Percentiles rank a stretch among this genome's conserved stretches.
Conservation (phyloP, 768 basidiomycete species). For the Suillus fuscotomentosus region DNA sequence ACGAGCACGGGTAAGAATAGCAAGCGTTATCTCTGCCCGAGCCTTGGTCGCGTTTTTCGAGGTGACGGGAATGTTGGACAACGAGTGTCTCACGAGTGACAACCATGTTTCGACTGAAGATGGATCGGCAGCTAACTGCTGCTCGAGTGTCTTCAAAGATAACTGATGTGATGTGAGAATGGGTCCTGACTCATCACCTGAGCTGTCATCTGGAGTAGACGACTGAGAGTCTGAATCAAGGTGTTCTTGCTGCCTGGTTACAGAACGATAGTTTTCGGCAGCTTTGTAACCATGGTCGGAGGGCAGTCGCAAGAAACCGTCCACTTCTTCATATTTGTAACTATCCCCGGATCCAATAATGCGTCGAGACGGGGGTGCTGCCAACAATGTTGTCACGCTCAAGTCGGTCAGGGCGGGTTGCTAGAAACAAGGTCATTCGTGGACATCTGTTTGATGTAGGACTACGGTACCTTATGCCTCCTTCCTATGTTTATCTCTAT, state of each 20-base stretch:
- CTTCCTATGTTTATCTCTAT: slow-evolving; percentile 52
- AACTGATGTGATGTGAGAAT: slow-evolving; percentile 56
- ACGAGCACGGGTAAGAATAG: slow-evolving; percentile 66
- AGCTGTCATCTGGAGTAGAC: slow-evolving; percentile 31
- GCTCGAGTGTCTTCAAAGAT: slow-evolving; percentile 58
- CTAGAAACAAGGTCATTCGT: slow-evolving; percentile 22
- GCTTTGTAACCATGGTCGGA: slow-evolving; percentile 33
- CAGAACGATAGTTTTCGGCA: slow-evolving; percentile 52
- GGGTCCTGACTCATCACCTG: slow-evolving; percentile 33
- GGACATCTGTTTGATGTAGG: slow-evolving; percentile 4
- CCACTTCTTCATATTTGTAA: slow-evolving; percentile 58
- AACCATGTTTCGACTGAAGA: slow-evolving; percentile 59
- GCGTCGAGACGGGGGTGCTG: slow-evolving; percentile 49
- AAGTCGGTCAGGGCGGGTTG: slow-evolving; percentile 58
- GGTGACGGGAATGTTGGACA: slow-evolving; percentile 56
- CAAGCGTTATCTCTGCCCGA: slow-evolving; percentile 68
- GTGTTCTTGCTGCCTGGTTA: slow-evolving; percentile 31
- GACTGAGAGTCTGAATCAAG: slow-evolving; percentile 37
- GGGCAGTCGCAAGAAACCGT: slow-evolving; percentile 64
- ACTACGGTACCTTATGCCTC: slow-evolving; percentile 40
- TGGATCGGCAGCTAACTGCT: slow-evolving; percentile 49
- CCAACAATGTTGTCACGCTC: slow-evolving; percentile 50
- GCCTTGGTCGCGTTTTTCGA: slow-evolving; percentile 70
- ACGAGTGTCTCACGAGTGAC: slow-evolving; percentile 56
- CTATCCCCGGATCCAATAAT: slow-evolving; percentile 37